phyloP scores from a whole-genome alignment of 148 eudicot genomes.

The Rhododendron griersonianum region DNA sequence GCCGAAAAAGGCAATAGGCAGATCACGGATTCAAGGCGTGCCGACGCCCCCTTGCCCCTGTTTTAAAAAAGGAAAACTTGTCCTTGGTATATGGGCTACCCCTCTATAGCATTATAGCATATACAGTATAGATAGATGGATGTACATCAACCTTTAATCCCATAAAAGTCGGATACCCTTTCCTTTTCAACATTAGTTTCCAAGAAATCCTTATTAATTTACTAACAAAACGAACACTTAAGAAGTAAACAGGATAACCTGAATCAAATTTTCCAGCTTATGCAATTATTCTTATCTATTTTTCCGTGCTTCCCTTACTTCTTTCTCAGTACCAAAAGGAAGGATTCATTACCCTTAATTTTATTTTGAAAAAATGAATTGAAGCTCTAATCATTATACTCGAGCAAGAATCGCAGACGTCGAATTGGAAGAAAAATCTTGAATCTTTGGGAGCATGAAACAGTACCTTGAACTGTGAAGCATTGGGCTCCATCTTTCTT shows the following conservation, averaged over 20 bases:
- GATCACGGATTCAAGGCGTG: too few species aligned
- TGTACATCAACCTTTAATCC: background rate
- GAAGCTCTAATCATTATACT: background rate
- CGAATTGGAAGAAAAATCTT: background rate
- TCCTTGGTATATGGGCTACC: too few species aligned
- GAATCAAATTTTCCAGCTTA: background rate
- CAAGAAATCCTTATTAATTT: background rate
- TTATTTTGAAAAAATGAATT: background rate
- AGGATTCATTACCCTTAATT: background rate
- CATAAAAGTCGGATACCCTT: background rate
- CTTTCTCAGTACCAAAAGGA: background rate
- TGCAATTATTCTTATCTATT: background rate
- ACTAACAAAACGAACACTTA: background rate
- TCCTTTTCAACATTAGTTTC: background rate
- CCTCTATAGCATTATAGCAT: too few species aligned
- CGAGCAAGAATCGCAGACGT: background rate
- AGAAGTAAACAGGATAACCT: background rate
- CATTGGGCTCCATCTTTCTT: background rate
- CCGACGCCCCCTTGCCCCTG: too few species aligned
- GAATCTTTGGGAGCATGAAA: background rate
- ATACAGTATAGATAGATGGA: background rate
- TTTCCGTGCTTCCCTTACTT: background rate
- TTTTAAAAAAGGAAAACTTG: too few species aligned
- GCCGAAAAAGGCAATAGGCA: too few species aligned
- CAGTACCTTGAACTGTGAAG: slow-evolving; percentile 1